These are phyloP conservation scores for Craspedostauros australis DNA, from an alignment of 108 stramenopile genomes.

Conservation along the genomic window DNA sequence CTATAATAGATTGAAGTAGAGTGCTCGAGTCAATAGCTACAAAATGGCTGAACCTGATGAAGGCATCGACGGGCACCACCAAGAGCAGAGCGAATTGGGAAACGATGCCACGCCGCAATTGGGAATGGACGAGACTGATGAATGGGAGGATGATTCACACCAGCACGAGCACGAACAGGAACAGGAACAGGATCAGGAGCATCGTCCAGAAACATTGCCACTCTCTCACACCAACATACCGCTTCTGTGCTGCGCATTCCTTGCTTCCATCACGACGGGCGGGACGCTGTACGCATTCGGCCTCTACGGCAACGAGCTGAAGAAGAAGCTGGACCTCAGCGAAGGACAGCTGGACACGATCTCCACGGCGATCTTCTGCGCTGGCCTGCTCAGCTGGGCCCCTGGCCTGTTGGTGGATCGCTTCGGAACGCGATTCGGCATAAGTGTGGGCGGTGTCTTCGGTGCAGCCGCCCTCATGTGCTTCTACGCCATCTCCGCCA, in stretches of 20 bases:
- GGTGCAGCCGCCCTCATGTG: constrained; percentile 34
- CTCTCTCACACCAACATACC: constrained; percentile 75
- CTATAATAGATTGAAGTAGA: no score
- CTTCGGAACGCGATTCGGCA: constrained; percentile 47
- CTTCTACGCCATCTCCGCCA: constrained; percentile 53
- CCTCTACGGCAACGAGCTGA: constrained; percentile 67
- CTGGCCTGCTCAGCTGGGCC: constrained; percentile 68
- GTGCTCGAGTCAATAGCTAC: no score
- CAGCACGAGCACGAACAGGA: no score
- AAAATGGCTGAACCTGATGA: no score
- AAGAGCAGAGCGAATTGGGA: no score
- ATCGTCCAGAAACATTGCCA: no score
- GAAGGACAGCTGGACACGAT: constrained; percentile 77
- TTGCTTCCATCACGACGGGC: constrained; percentile 71
- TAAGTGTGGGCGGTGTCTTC: constrained; percentile 48
- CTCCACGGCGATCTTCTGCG: constrained; percentile 58
- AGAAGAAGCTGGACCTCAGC: constrained; percentile 53
- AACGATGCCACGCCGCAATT: no score
- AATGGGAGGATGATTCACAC: no score
- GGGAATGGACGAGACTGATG: no score
- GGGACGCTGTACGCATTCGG: constrained; percentile 84
- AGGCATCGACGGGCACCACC: no score
- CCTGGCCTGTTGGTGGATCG: constrained; percentile 67
- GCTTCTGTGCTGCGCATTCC: constrained; percentile 46
- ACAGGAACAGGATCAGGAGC: no score